Evolutionary conservation across 805 yeast genomes (phyloP).

Genomic region (Metschnikowia bowlesiae): DNA sequence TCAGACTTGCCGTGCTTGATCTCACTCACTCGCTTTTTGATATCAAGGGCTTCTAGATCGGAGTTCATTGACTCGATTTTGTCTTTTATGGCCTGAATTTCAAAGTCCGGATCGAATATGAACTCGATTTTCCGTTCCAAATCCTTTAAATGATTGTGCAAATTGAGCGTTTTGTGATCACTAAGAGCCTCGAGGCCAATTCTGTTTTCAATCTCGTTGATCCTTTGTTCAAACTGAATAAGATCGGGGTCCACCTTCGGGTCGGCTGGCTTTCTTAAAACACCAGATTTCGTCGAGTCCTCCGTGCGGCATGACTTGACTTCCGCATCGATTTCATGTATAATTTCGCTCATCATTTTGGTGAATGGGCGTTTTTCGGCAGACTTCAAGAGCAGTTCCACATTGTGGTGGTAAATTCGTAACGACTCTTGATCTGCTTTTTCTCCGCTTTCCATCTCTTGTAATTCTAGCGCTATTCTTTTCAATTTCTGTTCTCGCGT

Average conservation of each 20-base stretch:
- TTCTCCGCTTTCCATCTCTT: slow-evolving; percentile 25
- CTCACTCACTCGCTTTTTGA: slow-evolving; percentile 18
- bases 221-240: slow-evolving; percentile 24
- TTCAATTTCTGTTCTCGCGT: slow-evolving; percentile 35
- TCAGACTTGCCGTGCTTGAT: slow-evolving; percentile 6
- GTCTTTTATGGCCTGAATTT: slow-evolving; percentile 21
- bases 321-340: slow-evolving; percentile 3
- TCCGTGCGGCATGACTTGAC: background rate
- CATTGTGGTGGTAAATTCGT: background rate
- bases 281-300: no score
- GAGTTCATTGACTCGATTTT: slow-evolving; percentile 22
- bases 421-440: slow-evolving; percentile 4
- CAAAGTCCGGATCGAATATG: slow-evolving; percentile 33
- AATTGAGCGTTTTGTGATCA: slow-evolving; percentile 10
- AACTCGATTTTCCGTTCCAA: slow-evolving; percentile 30
- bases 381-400: slow-evolving; percentile 3
- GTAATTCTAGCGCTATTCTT: slow-evolving; percentile 36
- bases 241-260: slow-evolving; percentile 1
- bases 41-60: slow-evolving; percentile 24
- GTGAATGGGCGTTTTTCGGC: slow-evolving; percentile 3
- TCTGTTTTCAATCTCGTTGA: slow-evolving; percentile 19
- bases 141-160: slow-evolving; percentile 28
- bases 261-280: background rate
- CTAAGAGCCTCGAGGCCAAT: slow-evolving; percentile 17
- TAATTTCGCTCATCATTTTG: background rate